These are phyloP conservation scores for Cordyceps militaris DNA, from an alignment of 2,329 filamentous ascomycete species.

Conservation along the genomic window DNA sequence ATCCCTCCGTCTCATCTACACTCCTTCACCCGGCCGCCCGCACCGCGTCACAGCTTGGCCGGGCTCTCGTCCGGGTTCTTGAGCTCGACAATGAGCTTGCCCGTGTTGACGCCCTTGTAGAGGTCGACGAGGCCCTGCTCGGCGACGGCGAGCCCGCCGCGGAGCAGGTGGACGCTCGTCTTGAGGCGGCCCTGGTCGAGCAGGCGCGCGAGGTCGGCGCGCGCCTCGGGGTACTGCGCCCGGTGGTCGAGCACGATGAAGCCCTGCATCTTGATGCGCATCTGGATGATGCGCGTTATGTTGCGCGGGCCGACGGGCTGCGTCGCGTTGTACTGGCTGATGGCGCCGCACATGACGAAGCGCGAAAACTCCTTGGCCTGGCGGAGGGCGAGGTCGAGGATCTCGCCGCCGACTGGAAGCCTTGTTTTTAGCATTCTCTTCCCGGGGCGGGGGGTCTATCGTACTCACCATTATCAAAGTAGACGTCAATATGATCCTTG, in stretches of 20 bases:
- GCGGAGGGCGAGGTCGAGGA: slow-evolving; percentile 58
- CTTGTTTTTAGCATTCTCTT: not conserved
- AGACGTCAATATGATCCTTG: slow-evolving; percentile 56
- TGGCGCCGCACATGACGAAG: slow-evolving; percentile 66
- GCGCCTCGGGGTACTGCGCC: slow-evolving; percentile 50
- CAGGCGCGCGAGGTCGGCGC: slow-evolving; percentile 60
- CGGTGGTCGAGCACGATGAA: slow-evolving; percentile 69
- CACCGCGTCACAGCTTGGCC: slow-evolving; percentile 20
- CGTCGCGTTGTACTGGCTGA: slow-evolving; percentile 60
- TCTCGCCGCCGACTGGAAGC: slow-evolving; percentile 57
- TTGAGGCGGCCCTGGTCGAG: slow-evolving; percentile 64
- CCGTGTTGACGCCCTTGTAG: slow-evolving; percentile 65
- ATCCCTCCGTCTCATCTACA: not conserved
- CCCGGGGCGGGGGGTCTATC: too few species aligned
- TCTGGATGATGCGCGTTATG: slow-evolving; percentile 45
- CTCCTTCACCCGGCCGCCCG: not conserved
- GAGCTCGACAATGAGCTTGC: slow-evolving; percentile 39
- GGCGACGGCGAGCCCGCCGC: slow-evolving; percentile 58
- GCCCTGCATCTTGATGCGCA: slow-evolving; percentile 58
- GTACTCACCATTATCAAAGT: slow-evolving; percentile 58
- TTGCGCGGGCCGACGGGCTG: slow-evolving; percentile 50
- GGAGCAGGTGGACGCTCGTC: slow-evolving; percentile 63
- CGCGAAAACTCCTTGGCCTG: slow-evolving; percentile 57
- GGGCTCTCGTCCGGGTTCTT: slow-evolving; percentile 25
- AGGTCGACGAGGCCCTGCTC: slow-evolving; percentile 58